Conservation (phyloP, 768 basidiomycete genomes). For the Hericium alpestre region DNA sequence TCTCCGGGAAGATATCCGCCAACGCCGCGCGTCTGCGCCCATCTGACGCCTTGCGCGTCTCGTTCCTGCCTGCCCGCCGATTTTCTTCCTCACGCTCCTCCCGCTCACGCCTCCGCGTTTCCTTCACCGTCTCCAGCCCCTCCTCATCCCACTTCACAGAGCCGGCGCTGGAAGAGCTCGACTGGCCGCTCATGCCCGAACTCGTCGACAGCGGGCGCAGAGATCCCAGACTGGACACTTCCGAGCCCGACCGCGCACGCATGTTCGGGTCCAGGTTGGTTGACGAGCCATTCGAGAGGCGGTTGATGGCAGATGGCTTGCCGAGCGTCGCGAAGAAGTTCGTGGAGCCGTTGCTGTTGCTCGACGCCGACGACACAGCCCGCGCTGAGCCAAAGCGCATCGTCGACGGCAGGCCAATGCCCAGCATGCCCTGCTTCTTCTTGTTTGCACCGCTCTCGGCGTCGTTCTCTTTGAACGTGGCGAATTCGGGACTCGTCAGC, state of each 20-base stretch:
- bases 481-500: conserved; percentile 25
- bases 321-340: background rate
- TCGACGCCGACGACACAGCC: conserved; percentile 7
- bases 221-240: conserved; percentile 31
- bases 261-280: conserved; percentile 6
- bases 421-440: conserved; percentile 48
- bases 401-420: conserved; percentile 50
- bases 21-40: conserved; percentile 44
- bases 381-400: conserved; percentile 23
- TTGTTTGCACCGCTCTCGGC: conserved; percentile 13
- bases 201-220: conserved; percentile 36
- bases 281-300: conserved; percentile 23
- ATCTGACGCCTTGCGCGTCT: conserved; percentile 38
- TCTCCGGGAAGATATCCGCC: conserved; percentile 45
- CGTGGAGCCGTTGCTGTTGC: background rate
- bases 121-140: conserved; percentile 37
- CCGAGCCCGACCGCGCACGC: conserved; percentile 27
- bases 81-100: conserved; percentile 1
- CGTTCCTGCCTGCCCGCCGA: conserved; percentile 21
- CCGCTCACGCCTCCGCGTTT: conserved; percentile 19
- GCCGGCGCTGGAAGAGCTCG: conserved; percentile 20
- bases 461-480: background rate
- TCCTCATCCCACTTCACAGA: conserved; percentile 45
- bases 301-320: conserved; percentile 13
- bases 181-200: conserved; percentile 30